Percentiles rank a stretch among this genome's conserved stretches.
Conservation (phyloP, 495 filamentous ascomycete genomes). For the Trichoderma reesei region DNA sequence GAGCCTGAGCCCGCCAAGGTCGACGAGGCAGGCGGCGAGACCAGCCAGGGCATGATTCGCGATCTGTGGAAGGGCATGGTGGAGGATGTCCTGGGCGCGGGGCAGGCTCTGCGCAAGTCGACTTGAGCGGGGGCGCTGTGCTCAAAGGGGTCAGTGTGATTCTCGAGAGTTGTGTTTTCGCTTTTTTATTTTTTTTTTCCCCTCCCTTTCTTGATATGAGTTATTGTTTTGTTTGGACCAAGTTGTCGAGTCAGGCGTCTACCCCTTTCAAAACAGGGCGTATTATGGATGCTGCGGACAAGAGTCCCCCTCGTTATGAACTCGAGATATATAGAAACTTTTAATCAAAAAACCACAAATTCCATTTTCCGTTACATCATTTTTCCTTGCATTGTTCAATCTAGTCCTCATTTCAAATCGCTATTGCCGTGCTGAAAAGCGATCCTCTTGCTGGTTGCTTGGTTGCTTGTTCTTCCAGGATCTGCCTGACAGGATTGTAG, state of each 20-base stretch:
- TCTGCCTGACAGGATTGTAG: too few relatives aligned
- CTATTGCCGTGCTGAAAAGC: background rate
- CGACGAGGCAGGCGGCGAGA: conserved; percentile 20
- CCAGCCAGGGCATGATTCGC: conserved; percentile 30
- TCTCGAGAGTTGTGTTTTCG: too few relatives aligned
- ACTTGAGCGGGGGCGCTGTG: too few relatives aligned
- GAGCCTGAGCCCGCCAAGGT: conserved; percentile 14
- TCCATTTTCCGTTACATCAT: background rate
- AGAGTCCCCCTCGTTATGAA: background rate
- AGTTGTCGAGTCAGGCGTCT: background rate
- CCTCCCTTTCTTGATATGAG: background rate
- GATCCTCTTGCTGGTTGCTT: too few relatives aligned
- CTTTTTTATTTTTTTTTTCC: background rate
- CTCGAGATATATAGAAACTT: background rate
- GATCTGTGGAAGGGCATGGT: conserved; percentile 37
- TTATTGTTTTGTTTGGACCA: background rate
- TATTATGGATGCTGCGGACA: background rate
- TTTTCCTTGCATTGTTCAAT: background rate
- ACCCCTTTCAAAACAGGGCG: background rate
- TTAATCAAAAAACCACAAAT: background rate
- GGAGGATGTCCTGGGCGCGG: conserved; percentile 31
- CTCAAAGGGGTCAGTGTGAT: too few relatives aligned
- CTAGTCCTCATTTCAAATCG: background rate
- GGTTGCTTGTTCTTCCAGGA: too few relatives aligned
- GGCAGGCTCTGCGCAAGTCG: background rate